Evolutionary conservation across 441 rosid genomes (phyloP), one percentile per base, ranked within the genome.

Genomic region (Erodium chrysanthum): DNA sequence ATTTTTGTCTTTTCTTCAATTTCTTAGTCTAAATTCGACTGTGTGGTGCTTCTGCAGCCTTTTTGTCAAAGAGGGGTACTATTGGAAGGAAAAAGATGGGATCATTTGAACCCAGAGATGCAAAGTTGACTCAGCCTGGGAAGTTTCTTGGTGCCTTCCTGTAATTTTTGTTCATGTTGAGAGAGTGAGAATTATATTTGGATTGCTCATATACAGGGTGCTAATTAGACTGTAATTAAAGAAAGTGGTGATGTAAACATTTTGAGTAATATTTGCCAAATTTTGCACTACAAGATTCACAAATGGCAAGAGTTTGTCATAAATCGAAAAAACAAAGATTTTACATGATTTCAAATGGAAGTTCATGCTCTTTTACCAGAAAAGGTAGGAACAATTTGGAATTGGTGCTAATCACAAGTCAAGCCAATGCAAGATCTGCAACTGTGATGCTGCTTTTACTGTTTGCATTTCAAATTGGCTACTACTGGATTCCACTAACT

Each of bases 61-160:
- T 42, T 9, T 42, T 42, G n/a, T 1, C 48, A 42, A 42, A 42
- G 48, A 42, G 48, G 48, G 48, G 48, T 42, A 42, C 12, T 42
- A 9, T 77, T 70, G 83, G 83, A 69, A 83, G 82, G 84, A 76
- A 80, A 65, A 59, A 66, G 69, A 77, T 80, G 81, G 84, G 82
- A 73, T 71, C 48, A 11, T 12, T 81, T 76, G 80, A 82, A 66
- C 71, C 68, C 69, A 71, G 80, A 80, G 84, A 77, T 86, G 80
- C 20, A 83, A 80, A 64, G 73, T 46, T 31, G 15, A 7, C 59
- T 52, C 59, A 52, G 59, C 59, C 59, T 15, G 21, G 22, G 22
- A 52, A 52, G 59, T 52, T 52, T 52, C 59, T 52, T 52, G 59
- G 59, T 15, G 23, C 59, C 59, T 52, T 52, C 59, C 59, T 52